These are phyloP conservation scores for Phlebopus sp. DNA, from an alignment of 1,284 basidiomycete species.

Conservation along the genomic window DNA sequence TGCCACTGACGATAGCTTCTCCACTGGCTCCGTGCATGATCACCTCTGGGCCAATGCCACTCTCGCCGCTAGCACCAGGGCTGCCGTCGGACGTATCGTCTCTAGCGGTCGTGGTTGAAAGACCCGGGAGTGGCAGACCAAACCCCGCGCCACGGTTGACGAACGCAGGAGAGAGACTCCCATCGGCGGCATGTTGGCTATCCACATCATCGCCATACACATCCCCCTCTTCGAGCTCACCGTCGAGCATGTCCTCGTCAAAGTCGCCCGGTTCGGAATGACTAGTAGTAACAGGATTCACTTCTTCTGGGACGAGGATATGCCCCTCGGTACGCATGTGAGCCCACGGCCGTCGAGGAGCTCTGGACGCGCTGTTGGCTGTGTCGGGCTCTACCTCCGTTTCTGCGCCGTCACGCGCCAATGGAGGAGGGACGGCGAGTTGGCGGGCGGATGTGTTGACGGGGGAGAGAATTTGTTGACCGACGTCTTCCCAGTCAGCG, in stretches of 20 bases:
- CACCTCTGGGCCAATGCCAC: constrained; percentile 9
- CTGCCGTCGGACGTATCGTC: constrained; percentile 28
- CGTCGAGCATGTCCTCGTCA: constrained; percentile 30
- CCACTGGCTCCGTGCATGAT: constrained; percentile 6
- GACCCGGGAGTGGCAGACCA: constrained; percentile 15
- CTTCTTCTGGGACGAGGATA: constrained; percentile 11
- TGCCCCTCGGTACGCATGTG: constrained; percentile 31
- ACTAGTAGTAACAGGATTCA: constrained; percentile 10
- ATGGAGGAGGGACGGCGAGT: constrained; percentile 17
- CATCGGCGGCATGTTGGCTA: constrained; percentile 8
- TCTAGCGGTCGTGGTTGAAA: constrained; percentile 11
- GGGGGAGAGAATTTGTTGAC: neutral
- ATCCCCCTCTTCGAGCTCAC: constrained; percentile 11
- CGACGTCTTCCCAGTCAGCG: constrained; percentile 30
- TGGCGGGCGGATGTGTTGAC: constrained; percentile 17
- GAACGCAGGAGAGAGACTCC: neutral
- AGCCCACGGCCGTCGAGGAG: constrained; percentile 17
- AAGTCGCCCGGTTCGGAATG: constrained; percentile 13
- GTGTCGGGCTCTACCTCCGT: constrained; percentile 56
- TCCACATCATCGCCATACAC: constrained; percentile 9
- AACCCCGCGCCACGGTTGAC: constrained; percentile 17
- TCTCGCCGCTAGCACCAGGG: constrained; percentile 25
- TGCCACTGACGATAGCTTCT: constrained; percentile 38
- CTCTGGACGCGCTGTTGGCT: constrained; percentile 11
- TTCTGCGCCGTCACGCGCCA: constrained; percentile 44